phyloP scores from a whole-genome alignment of 371 early-diverging fungal species.

The Lichtheimia hyalospora region DNA sequence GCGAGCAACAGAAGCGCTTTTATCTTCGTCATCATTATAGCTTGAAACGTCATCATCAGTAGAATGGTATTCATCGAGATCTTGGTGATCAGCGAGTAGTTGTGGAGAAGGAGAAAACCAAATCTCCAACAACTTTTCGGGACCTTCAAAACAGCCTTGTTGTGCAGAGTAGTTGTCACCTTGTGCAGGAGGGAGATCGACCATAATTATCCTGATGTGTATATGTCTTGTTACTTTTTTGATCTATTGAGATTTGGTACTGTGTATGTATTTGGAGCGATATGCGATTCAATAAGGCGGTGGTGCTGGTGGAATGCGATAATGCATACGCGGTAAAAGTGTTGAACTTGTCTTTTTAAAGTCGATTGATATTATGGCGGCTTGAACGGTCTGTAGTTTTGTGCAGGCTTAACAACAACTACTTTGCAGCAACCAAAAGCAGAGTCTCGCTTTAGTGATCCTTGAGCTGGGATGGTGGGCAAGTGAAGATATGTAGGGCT shows the following conservation, averaged over 20 bases:
- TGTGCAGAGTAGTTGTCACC: conserved; percentile 49
- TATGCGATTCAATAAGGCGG: conserved; percentile 11
- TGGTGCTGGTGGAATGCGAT: conserved; percentile 16
- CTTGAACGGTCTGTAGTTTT: conserved; percentile 22
- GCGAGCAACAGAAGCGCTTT: conserved; percentile 30
- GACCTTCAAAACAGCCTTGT: conserved; percentile 80
- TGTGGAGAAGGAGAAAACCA: conserved; percentile 51
- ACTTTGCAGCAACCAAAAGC: conserved; percentile 17
- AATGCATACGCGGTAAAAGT: conserved; percentile 8
- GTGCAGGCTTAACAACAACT: conserved; percentile 15
- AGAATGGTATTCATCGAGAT: conserved; percentile 28
- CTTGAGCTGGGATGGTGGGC: conserved; percentile 24
- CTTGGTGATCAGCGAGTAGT: conserved; percentile 38
- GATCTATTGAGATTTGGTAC: neutral
- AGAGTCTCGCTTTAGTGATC: conserved; percentile 7
- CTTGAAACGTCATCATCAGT: conserved; percentile 15
- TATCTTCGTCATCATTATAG: conserved; percentile 16
- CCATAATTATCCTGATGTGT: conserved; percentile 12
- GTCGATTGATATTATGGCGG: conserved; percentile 11
- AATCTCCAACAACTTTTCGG: conserved; percentile 94
- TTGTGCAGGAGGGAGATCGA: conserved; percentile 14
- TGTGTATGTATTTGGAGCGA: conserved; percentile 1
- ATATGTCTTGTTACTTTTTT: neutral
- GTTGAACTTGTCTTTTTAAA: neutral
- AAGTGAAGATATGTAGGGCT: conserved; percentile 3